Evolutionary conservation across 768 basidiomycete species (phyloP).

Genomic region (Atractiella rhizophila): DNA sequence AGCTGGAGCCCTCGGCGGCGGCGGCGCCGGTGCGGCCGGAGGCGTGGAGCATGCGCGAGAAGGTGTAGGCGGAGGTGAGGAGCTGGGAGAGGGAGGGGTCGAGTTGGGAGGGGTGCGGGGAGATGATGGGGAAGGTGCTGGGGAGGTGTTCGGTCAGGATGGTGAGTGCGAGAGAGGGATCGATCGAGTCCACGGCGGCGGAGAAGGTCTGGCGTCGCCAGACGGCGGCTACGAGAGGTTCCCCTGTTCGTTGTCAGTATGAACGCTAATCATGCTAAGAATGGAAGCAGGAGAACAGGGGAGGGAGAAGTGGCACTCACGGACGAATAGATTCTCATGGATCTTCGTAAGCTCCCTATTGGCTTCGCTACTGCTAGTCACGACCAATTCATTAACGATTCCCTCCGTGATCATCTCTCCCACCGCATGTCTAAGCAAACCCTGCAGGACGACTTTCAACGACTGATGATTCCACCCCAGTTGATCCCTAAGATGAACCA

Average conservation of each 20-base stretch:
- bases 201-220: slow-evolving; percentile 78
- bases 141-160: slow-evolving; percentile 52
- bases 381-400: slow-evolving; percentile 58
- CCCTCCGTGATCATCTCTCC: slow-evolving; percentile 45
- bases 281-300: neutral
- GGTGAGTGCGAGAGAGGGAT: slow-evolving; percentile 39
- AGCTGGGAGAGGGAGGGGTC: neutral
- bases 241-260: slow-evolving; percentile 27
- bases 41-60: slow-evolving; percentile 66
- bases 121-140: slow-evolving; percentile 33
- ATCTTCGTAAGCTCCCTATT: slow-evolving; percentile 62
- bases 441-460: slow-evolving; percentile 26
- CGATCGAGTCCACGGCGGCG: slow-evolving; percentile 53
- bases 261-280: neutral
- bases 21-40: slow-evolving; percentile 29
- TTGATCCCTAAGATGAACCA: slow-evolving; percentile 24
- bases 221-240: slow-evolving; percentile 64
- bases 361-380: slow-evolving; percentile 61
- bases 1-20: slow-evolving; percentile 31
- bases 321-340: slow-evolving; percentile 63
- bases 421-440: slow-evolving; percentile 53
- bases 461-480: slow-evolving; percentile 10
- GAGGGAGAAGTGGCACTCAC: slow-evolving; percentile 28
- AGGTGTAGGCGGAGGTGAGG: slow-evolving; percentile 31
- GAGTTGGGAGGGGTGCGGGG: slow-evolving; percentile 10